phyloP scores from a whole-genome alignment of 768 basidiomycete species.

The Phylloporus arenicola region DNA sequence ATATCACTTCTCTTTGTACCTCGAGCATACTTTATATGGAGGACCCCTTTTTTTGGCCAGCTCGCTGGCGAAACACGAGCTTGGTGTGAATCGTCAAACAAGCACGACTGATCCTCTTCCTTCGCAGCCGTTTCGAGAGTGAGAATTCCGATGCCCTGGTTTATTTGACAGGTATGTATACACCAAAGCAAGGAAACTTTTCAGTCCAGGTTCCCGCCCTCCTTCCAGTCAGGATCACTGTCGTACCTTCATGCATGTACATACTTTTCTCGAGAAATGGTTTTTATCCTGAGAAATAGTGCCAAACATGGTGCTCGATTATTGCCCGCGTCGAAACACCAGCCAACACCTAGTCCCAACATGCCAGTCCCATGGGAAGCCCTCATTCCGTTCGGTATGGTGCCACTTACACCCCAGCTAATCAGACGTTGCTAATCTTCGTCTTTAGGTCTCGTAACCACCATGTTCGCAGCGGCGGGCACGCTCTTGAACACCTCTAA shows the following conservation, averaged over 20 bases:
- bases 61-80: not conserved
- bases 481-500: slow-evolving; percentile 78
- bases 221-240: too few species aligned
- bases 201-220: not conserved
- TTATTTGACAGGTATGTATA: not conserved
- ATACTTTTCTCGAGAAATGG: too few species aligned
- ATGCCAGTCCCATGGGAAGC: slow-evolving; percentile 99
- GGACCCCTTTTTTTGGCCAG: too few species aligned
- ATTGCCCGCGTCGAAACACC: not conserved
- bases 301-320: slow-evolving; percentile 13
- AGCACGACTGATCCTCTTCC: not conserved
- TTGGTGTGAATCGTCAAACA: not conserved
- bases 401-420: too few species aligned
- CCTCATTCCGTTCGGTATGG: slow-evolving; percentile 85
- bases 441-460: slow-evolving; percentile 68
- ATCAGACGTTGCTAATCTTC: slow-evolving; percentile 4
- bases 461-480: slow-evolving; percentile 87
- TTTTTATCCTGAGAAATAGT: slow-evolving; percentile 11
- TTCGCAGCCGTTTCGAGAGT: not conserved
- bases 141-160: not conserved
- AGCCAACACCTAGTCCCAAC: slow-evolving; percentile 15
- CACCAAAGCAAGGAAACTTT: not conserved
- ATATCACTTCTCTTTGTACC: slow-evolving; percentile 4
- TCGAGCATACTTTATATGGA: slow-evolving; percentile 9
- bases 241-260: too few species aligned